A percentile compares a stretch with the other conserved stretches of the same genome.
These are phyloP conservation scores for Microascus cirrosus DNA, from an alignment of 2,329 filamentous ascomycete genomes.

Conservation along the genomic window DNA sequence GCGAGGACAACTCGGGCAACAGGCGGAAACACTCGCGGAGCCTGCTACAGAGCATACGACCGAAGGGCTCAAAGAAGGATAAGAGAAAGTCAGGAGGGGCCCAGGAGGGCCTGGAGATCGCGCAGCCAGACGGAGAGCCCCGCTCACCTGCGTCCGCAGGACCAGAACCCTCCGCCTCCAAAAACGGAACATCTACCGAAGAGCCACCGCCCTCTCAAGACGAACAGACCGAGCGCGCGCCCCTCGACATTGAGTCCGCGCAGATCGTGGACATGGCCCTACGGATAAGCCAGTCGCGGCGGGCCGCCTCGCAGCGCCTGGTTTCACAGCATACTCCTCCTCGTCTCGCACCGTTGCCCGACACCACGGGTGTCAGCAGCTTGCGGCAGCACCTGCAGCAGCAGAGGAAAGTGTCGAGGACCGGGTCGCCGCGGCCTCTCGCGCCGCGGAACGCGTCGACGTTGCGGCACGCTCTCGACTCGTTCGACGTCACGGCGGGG, in stretches of 20 bases:
- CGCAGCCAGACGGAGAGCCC: neutral
- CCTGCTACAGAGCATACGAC: conserved; percentile 2
- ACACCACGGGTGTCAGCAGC: conserved; percentile 43
- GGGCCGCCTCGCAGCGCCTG: conserved; percentile 48
- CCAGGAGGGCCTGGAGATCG: neutral
- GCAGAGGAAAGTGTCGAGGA: conserved; percentile 52
- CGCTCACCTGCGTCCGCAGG: neutral
- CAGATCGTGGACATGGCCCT: conserved; percentile 91
- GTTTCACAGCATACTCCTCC: conserved; percentile 39
- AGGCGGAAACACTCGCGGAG: neutral
- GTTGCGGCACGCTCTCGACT: conserved; percentile 25
- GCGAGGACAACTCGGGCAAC: neutral
- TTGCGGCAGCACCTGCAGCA: conserved; percentile 61
- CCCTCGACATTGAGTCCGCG: conserved; percentile 62
- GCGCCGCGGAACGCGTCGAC: conserved; percentile 7
- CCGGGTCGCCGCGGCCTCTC: conserved; percentile 45
- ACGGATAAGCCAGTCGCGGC: conserved; percentile 72
- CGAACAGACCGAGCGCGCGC: conserved; percentile 14
- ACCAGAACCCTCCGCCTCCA: neutral
- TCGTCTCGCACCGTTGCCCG: conserved; percentile 38
- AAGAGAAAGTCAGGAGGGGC: neutral
- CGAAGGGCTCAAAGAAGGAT: neutral
- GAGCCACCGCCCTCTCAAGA: neutral
- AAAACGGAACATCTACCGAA: neutral
- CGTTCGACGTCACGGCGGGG: conserved; percentile 28